phyloP scores from a whole-genome alignment of 2,329 filamentous ascomycete species.

The Bisporella sp. region DNA sequence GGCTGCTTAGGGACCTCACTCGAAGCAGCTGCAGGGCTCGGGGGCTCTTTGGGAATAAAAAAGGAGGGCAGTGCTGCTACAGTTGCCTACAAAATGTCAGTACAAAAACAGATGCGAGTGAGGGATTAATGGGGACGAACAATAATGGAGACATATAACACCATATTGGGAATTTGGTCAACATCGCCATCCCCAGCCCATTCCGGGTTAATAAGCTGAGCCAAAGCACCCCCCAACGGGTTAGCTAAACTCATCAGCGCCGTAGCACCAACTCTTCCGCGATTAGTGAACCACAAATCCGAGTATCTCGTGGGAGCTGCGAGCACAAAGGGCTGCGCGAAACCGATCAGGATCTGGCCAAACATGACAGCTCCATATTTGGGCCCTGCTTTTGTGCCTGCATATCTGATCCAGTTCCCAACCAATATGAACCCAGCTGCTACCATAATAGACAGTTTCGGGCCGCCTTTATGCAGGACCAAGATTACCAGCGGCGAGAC shows the following conservation, averaged over 20 bases:
- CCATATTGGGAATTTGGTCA: constrained; percentile 67
- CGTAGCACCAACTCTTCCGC: constrained; percentile 79
- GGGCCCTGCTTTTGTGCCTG: constrained; percentile 47
- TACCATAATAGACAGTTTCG: constrained; percentile 68
- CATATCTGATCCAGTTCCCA: constrained; percentile 91
- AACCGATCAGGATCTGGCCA: constrained; percentile 82
- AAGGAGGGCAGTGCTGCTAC: constrained; percentile 67
- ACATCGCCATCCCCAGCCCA: constrained; percentile 55
- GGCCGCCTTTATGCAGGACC: constrained; percentile 68
- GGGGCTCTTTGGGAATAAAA: constrained; percentile 70
- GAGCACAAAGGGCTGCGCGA: constrained; percentile 88
- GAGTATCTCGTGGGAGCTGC: constrained; percentile 85
- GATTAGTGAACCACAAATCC: constrained; percentile 87
- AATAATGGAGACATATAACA: constrained; percentile 79
- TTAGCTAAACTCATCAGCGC: constrained; percentile 81
- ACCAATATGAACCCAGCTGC: constrained; percentile 67
- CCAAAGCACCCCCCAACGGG: constrained; percentile 81
- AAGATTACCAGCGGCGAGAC: constrained; percentile 68
- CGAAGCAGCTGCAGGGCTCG: constrained; percentile 66
- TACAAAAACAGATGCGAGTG: neutral
- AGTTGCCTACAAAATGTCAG: constrained; percentile 28
- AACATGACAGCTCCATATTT: constrained; percentile 75
- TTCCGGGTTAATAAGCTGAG: constrained; percentile 78
- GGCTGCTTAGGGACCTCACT: constrained; percentile 46
- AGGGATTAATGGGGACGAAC: constrained; percentile 38